phyloP scores from a whole-genome alignment of 805 yeast genomes.

The Yamadazyma sp. region DNA sequence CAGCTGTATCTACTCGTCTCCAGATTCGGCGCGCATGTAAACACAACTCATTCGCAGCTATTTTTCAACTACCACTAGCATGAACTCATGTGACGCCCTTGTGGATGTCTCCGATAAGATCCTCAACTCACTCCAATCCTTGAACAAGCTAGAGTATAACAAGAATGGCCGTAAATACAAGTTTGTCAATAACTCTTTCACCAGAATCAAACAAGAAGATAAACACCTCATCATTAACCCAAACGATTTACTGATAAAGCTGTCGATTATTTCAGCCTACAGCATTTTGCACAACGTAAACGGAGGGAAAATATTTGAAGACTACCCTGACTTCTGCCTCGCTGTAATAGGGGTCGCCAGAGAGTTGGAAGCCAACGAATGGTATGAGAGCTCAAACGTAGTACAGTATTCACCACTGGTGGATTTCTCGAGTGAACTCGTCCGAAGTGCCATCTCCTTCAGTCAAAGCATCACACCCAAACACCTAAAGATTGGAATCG shows the following conservation, averaged over 20 bases:
- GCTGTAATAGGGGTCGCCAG: conserved; percentile 50
- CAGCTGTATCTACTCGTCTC: too few species aligned
- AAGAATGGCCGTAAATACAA: conserved; percentile 51
- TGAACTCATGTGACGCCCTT: conserved; percentile 29
- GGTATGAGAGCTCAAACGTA: conserved; percentile 49
- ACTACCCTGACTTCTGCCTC: conserved; percentile 44
- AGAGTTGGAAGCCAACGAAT: conserved; percentile 46
- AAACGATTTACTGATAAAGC: conserved; percentile 26
- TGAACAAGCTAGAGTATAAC: conserved; percentile 35
- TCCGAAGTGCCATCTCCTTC: conserved; percentile 35
- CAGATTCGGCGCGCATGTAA: too few species aligned
- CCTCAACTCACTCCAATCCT: conserved; percentile 31
- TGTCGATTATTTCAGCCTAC: conserved; percentile 45
- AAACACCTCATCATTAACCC: conserved; percentile 46
- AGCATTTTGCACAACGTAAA: conserved; percentile 37
- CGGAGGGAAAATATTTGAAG: conserved; percentile 35
- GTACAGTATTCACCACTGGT: conserved; percentile 33
- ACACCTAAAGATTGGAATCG: conserved; percentile 44
- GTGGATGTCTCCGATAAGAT: conserved; percentile 35
- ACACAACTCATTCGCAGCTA: too few species aligned
- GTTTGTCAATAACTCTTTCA: conserved; percentile 48
- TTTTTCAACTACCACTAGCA: too few species aligned
- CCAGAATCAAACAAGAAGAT: conserved; percentile 48
- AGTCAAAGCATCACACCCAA: conserved; percentile 24
- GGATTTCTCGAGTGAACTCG: conserved; percentile 26